Base-by-base conservation (phyloP, 2,329 filamentous ascomycete species). In the Diplodia intermedia region DNA sequence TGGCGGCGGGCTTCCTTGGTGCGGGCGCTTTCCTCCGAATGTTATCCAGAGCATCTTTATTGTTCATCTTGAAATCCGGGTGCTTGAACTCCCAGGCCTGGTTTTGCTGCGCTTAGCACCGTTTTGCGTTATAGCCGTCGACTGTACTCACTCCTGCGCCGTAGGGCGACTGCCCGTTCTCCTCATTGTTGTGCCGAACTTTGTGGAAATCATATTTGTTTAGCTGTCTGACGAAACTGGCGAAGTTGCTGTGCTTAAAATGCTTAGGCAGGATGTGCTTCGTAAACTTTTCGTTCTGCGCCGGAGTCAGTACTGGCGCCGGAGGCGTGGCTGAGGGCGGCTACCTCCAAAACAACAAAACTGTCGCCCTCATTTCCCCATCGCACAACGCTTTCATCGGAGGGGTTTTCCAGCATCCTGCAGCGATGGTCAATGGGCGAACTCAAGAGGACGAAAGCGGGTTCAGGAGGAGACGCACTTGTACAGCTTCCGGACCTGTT, bases 141-240 rank as follows among this genome's bases (percentile, higher is more conserved):
- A 15, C 12, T 68, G 26, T 14, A 77, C 80, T 81, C 80, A 95
- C 92, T 80, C 91, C 91, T 70, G 90, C 85, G 20, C 93, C 93
- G 74, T 96, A 96, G 7, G 90, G 90, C 68, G 91, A 93, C 73
- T 91, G 87, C 31, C 90, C 91, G 74, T 87, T 92, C 75, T 96
- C 93, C 76, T 97, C 93, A 72, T 93, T 96, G 75, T 94, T 92
- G 76, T 91, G 92, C 71, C 95, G 88, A 71, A 98, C 94, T 84
- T 99, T 99, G 84, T 99, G 95, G 74, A 99, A 99, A 77, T 97
- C 94, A 79, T 97, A 97, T 79, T 97, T 97, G 83, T 97, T 97
- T 69, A 97, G 83, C 79, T 97, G 94, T 60, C 94, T 91, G 69
- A 97, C 94, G 77, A 97, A 97, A 80, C 93, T 97, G 38, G 94